Base-by-base conservation (phyloP, 2,329 filamentous ascomycete genomes). In the Canariomyces notabilis region DNA sequence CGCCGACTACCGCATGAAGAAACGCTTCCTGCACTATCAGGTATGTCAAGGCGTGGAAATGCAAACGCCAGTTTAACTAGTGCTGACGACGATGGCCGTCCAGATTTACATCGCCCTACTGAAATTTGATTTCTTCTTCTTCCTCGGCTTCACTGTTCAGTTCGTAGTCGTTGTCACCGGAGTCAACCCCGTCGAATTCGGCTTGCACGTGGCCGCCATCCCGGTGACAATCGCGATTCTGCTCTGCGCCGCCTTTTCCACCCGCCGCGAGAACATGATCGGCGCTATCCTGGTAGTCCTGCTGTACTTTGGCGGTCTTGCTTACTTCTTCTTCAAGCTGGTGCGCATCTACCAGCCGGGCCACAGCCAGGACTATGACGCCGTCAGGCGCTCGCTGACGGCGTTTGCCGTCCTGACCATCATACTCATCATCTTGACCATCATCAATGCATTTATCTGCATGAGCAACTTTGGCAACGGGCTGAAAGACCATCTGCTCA, bases 121-220 rank as follows among this genome's bases (percentile, higher is more conserved):
- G 55, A 98, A 98, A 69, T 98, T 98, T 66, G 93, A 98, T 70
- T 97, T 98, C 70, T 98, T 98, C 81, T 97, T 98, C 75, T 98
- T 98, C 76, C 81, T 98, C 41, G 93, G 91, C 44, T 98, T 98
- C 67, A 97, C 93, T 6, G 88, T 98, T 37, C 93, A 98, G 64
- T 98, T 98, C 67, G 79, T 97, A 44, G 91, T 98, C 58, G 86
- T 97, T 49, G 89, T 98, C 49, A 83, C 80, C 36, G 77, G 73
- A 50, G 73, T 78, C 54, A 76, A 77, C 38, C 78, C 84, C 52
- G 73, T 81, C 59, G 93, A 98, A 66, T 88, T 93, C 59, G 85
- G 79, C 44, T 75, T 97, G 42, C 98, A 94, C 6, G 82, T 93
- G 38, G 87, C 85, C 51, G 93, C 91, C 20, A 86, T 98, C 43